These are phyloP conservation scores for Sesbania bispinosa DNA, from an alignment of 306 rosid species.

Conservation along the genomic window DNA sequence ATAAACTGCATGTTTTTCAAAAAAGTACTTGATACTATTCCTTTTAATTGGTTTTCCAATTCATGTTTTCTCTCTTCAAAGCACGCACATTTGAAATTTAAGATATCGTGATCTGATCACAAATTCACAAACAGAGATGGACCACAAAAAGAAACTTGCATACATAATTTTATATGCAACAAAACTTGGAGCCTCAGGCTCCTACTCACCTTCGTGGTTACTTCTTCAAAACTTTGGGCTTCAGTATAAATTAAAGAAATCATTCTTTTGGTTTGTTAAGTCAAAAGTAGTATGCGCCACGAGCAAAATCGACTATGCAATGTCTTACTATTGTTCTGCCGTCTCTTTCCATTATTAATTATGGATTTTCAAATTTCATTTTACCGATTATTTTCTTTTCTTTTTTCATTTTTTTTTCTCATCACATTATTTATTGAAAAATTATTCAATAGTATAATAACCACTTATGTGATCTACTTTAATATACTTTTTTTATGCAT, in stretches of 20 bases:
- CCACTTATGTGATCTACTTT: too few species aligned
- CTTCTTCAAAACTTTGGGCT: background rate
- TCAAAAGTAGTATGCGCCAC: conserved; percentile 32
- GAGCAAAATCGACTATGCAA: conserved; percentile 2
- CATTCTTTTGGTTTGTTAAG: conserved; percentile 9
- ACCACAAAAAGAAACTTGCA: background rate
- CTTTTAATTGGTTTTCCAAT: background rate
- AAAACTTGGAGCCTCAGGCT: background rate
- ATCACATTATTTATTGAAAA: too few species aligned
- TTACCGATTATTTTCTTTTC: too few species aligned
- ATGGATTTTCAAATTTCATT: too few species aligned
- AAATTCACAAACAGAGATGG: conserved; percentile 11
- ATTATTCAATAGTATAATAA: too few species aligned
- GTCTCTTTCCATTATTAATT: background rate
- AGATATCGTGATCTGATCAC: conserved; percentile 7
- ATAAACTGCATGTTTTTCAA: conserved; percentile 28
- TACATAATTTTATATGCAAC: background rate
- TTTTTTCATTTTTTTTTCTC: too few species aligned
- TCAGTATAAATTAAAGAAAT: conserved; percentile 2
- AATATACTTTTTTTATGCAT: too few species aligned
- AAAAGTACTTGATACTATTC: background rate
- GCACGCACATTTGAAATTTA: conserved; percentile 25
- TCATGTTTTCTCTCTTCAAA: background rate
- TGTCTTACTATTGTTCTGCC: conserved; percentile 6
- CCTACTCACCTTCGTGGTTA: conserved; percentile 21